Conservation (phyloP, 2,329 filamentous ascomycete species). For the Diaporthe amygdali region DNA sequence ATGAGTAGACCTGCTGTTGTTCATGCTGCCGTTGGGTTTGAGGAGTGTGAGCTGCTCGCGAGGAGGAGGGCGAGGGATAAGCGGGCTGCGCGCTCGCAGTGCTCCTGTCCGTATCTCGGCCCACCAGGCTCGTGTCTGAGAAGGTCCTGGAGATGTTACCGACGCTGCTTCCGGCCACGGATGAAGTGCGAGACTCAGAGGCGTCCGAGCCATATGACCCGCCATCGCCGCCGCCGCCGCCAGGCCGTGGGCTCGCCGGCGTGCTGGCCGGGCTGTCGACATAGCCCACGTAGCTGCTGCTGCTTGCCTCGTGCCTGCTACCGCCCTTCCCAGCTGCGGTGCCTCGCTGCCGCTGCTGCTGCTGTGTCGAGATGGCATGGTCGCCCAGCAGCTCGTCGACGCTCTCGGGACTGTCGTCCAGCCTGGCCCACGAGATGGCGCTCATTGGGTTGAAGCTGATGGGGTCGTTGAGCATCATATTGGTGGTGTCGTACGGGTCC, state of each 20-base stretch:
- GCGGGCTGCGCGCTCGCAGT: neutral
- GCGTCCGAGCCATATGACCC: constrained; percentile 9
- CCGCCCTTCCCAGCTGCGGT: neutral
- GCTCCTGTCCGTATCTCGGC: neutral
- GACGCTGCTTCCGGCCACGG: constrained; percentile 8
- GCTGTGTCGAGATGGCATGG: neutral
- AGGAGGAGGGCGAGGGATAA: neutral
- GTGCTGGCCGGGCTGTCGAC: constrained; percentile 9
- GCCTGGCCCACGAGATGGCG: constrained; percentile 23
- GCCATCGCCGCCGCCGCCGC: neutral
- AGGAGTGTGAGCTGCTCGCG: neutral
- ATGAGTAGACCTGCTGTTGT: neutral
- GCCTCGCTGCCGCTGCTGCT: neutral
- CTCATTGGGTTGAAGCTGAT: constrained; percentile 26
- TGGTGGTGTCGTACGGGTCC: constrained; percentile 17
- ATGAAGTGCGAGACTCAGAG: constrained; percentile 10
- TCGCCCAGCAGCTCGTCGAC: neutral
- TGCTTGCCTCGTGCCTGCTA: neutral
- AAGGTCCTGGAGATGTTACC: constrained; percentile 17
- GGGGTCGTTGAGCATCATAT: constrained; percentile 21
- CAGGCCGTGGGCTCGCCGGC: neutral
- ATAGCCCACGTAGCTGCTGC: neutral
- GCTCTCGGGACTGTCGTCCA: neutral
- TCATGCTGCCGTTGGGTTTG: neutral
- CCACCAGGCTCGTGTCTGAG: constrained; percentile 5